These are phyloP conservation scores for Trichomonas gallinae DNA, from an alignment of 208 protist species.

Conservation along the genomic window DNA sequence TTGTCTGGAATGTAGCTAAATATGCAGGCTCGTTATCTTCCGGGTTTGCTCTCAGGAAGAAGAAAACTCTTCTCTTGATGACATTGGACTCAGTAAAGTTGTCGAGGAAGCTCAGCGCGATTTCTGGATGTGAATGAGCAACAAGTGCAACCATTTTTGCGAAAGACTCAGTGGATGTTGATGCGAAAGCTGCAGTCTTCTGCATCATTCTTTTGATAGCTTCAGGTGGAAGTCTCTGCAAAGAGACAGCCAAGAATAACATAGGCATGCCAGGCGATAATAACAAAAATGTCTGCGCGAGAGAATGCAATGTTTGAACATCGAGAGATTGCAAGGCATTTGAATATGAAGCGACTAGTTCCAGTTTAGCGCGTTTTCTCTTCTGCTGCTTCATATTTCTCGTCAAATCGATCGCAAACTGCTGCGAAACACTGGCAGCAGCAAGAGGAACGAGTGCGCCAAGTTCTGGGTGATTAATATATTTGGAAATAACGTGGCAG, in stretches of 20 bases:
- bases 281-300: background rate
- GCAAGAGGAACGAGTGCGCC: background rate
- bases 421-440: background rate
- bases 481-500: background rate
- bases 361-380: background rate
- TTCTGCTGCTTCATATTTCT: background rate
- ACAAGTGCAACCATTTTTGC: background rate
- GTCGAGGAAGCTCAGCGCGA: background rate
- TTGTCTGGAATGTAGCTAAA: background rate
- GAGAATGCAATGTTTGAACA: background rate
- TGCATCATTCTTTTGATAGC: background rate
- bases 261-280: background rate
- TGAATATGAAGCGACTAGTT: background rate
- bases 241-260: background rate
- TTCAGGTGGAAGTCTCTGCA: background rate
- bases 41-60: background rate
- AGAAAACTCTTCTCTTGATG: background rate
- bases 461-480: background rate
- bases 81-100: background rate
- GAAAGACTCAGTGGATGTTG: background rate
- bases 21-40: background rate
- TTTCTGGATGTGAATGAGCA: slow-evolving; percentile 4
- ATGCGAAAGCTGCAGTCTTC: background rate
- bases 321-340: background rate
- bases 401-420: background rate